Percentiles rank a stretch among this genome's conserved stretches.
These are phyloP conservation scores for Magnolia kwangsiensis DNA, from an alignment of 164 flowering plant species.

Conservation along the genomic window DNA sequence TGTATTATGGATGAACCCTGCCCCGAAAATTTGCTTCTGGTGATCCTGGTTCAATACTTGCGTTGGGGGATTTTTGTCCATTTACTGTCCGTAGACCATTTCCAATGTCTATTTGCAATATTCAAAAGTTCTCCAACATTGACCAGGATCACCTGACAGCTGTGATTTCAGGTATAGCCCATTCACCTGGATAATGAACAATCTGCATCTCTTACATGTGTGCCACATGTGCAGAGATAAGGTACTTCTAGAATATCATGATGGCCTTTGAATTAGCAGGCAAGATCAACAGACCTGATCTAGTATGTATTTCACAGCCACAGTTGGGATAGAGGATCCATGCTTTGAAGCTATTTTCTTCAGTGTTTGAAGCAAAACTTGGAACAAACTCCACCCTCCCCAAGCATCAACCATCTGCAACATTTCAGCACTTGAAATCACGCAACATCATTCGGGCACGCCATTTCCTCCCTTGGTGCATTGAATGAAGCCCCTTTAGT, in stretches of 20 bases:
- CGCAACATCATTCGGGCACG: neutral
- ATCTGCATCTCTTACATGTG: neutral
- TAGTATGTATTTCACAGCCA: slow-evolving; percentile 81
- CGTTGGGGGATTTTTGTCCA: neutral
- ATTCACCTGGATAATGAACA: neutral
- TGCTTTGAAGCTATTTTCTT: slow-evolving; percentile 71
- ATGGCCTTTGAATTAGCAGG: neutral
- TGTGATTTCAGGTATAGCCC: neutral
- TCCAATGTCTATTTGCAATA: neutral
- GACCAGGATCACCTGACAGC: neutral
- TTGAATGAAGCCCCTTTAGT: neutral
- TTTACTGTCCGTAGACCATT: neutral
- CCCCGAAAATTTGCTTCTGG: neutral
- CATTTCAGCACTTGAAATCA: slow-evolving; percentile 3
- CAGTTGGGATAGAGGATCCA: slow-evolving; percentile 80
- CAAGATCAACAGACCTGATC: slow-evolving; percentile 58
- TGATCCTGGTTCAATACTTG: neutral
- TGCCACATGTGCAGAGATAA: too few species aligned
- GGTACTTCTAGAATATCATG: neutral
- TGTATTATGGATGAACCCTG: neutral
- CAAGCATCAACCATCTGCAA: slow-evolving; percentile 97
- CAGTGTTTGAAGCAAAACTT: slow-evolving; percentile 70
- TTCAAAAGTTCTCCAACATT: neutral
- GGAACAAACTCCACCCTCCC: slow-evolving; percentile 98
- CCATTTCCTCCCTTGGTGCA: neutral